Evolutionary conservation across 495 filamentous ascomycete genomes (phyloP), one percentile per base, ranked within the genome.

Genomic region (Rostrohypoxylon terebratum): DNA sequence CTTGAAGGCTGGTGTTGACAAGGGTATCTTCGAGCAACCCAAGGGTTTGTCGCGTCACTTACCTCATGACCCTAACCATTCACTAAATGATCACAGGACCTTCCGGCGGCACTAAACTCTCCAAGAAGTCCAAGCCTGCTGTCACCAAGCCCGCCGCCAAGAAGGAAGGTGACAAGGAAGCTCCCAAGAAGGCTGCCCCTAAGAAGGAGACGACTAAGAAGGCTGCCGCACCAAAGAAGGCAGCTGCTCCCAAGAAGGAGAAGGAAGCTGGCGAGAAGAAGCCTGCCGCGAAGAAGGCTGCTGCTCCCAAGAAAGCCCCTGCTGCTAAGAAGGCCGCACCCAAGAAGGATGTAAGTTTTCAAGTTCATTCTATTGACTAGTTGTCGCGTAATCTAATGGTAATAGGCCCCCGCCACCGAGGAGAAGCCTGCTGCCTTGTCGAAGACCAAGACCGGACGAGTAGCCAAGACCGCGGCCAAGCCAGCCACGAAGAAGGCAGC

Each of bases 31-130:
- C 81, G 87, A 89, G 68, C 94, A 96, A 75, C 96, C 96, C 67
- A 99, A 99, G 89, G 96, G 96, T 97, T 88, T 79, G 91, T 63
- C 23, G 6, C 55, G 36, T 68, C 44, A 5, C 28, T 38, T 14
- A 48, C 45, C 45, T 16, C 11, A 45, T 36, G 31, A 34, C 6
- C 31, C 13, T 60, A 16, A 13, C 1, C 13, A 0, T 11, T 7
- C 68, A 21, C 75, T 79, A 21, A 81, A 63, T 23, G 5, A 78
- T 68, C 21, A 33, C 63, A 96, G 94, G 94, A 73, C 86, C 93
- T 60, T 98, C 96, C 51, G 96, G 96, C 45, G 92, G 93, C 70
- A 93, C 97, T 83, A 99, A 99, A 90, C 91, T 99, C 48, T 92
- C 91, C 31, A 97, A 96, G 90, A 96, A 97, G 86, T 84, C 84